Conservation (phyloP, 2,329 filamentous ascomycete species). For the Mycocentrospora acerina region DNA sequence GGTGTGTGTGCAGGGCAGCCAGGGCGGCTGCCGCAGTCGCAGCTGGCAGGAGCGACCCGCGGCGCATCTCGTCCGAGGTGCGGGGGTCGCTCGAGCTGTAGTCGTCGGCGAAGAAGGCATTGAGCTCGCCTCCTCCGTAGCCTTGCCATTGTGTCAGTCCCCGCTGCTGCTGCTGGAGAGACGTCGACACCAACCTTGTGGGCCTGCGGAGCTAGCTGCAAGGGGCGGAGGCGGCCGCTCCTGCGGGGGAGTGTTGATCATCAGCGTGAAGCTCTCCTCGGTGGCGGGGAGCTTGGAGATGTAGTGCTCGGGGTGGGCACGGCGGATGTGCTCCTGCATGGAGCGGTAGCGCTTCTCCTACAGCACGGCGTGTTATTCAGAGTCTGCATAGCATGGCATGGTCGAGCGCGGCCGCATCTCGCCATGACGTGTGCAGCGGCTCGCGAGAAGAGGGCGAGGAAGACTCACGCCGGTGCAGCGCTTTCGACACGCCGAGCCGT, state of each 20-base stretch:
- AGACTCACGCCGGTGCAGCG: constrained; percentile 93
- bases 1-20: constrained; percentile 80
- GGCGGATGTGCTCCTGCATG: constrained; percentile 98
- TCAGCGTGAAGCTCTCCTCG: constrained; percentile 91
- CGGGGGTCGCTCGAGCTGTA: constrained; percentile 68
- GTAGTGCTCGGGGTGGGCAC: constrained; percentile 95
- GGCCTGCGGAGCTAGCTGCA: constrained; percentile 41
- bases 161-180: constrained; percentile 32
- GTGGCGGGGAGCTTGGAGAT: constrained; percentile 97
- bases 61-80: constrained; percentile 67
- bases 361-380: constrained; percentile 35
- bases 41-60: constrained; percentile 64
- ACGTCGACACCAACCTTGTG: constrained; percentile 32
- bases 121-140: constrained; percentile 59
- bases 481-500: constrained; percentile 96
- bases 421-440: constrained; percentile 22
- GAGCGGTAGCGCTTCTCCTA: constrained; percentile 96
- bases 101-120: constrained; percentile 67
- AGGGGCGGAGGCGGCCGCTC: constrained; percentile 61
- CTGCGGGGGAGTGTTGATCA: constrained; percentile 88
- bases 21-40: constrained; percentile 82
- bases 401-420: constrained; percentile 10
- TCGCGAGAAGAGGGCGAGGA: constrained; percentile 10
- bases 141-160: constrained; percentile 40
- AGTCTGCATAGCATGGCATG: constrained; percentile 8